phyloP scores from a whole-genome alignment of 2,329 filamentous ascomycete genomes.

The Coniosporium tulheliwenetii region DNA sequence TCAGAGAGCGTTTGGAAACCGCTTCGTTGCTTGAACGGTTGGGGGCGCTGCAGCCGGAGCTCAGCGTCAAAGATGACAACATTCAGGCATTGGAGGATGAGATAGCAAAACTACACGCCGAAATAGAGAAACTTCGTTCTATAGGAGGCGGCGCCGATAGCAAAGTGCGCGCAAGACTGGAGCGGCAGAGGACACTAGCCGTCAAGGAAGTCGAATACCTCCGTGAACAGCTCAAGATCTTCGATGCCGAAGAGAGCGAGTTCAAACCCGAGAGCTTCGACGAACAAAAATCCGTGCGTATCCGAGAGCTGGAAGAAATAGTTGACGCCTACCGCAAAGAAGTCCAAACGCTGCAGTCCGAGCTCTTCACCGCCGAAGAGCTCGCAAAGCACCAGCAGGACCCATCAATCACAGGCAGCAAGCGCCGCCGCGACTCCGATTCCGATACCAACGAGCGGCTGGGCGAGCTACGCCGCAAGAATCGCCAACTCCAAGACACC shows the following conservation, averaged over 20 bases:
- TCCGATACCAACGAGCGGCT: constrained; percentile 51
- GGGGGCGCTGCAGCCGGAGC: constrained; percentile 63
- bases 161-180: constrained; percentile 57
- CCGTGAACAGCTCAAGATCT: constrained; percentile 73
- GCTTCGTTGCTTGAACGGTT: constrained; percentile 67
- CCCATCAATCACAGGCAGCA: constrained; percentile 35
- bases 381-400: constrained; percentile 16
- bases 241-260: constrained; percentile 76
- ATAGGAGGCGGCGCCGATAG: constrained; percentile 35
- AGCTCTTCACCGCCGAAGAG: constrained; percentile 44
- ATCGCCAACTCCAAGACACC: constrained; percentile 69
- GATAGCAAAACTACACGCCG: constrained; percentile 44
- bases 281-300: constrained; percentile 54
- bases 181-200: constrained; percentile 72
- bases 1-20: constrained; percentile 67
- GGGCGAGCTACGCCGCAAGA: constrained; percentile 74
- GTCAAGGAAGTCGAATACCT: constrained; percentile 90
- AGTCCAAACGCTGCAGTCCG: constrained; percentile 55
- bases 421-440: constrained; percentile 43
- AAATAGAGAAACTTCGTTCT: constrained; percentile 55
- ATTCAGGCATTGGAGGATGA: constrained; percentile 60
- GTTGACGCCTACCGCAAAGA: constrained; percentile 78
- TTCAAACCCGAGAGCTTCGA: constrained; percentile 72
- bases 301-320: constrained; percentile 70
- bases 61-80: constrained; percentile 59